Base-by-base conservation (phyloP, 768 basidiomycete species). In the Phylloporus arenicola region DNA sequence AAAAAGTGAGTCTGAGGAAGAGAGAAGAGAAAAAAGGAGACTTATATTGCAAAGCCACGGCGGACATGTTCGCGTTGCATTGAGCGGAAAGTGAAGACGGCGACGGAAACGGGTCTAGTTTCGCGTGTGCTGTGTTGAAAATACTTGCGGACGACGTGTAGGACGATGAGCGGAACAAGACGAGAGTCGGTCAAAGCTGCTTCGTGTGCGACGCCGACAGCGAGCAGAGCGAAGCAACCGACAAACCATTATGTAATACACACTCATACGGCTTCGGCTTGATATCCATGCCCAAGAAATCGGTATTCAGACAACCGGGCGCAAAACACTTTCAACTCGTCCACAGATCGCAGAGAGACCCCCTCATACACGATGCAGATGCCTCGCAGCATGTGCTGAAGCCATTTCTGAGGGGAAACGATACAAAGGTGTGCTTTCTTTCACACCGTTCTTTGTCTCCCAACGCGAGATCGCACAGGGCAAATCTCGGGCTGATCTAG, bases 251-350 rank as follows among this genome's bases (percentile, higher is more conserved):
- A 68, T 56, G 61, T 68, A 70, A 70, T 44, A 33, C 22, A 10
- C 22, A 5, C 17, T 8, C 17, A 17, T 31, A 43, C 22, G 30
- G 39, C 14, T 19, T 24, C 22, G 10, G 20, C 56, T 64, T 31
- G 30, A 31, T 31, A 31, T 31, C 52, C 58, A 90, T 90, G 88
- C 78, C 88, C 34, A 72, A 77, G 57, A 90, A 86, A 71, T 94
- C 93, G 13, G 79, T 93, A 56, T 99, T 90, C 73, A 83, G 92
- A 52, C 85, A 84, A 57, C 89, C 95, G 8, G 91, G 89, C 19
- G 84, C 87, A 48, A 83, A 85, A 62, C 94, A 97, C 65, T 98
- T 95, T 60, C 94, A 97, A 72, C 88, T 99, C 34, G 94, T 99
- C 19, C 92, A 98, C 65, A 80, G 96, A 52, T 97, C 94, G 8